phyloP scores from a whole-genome alignment of 2,329 filamentous ascomycete genomes.

The Microascus cirrosus region DNA sequence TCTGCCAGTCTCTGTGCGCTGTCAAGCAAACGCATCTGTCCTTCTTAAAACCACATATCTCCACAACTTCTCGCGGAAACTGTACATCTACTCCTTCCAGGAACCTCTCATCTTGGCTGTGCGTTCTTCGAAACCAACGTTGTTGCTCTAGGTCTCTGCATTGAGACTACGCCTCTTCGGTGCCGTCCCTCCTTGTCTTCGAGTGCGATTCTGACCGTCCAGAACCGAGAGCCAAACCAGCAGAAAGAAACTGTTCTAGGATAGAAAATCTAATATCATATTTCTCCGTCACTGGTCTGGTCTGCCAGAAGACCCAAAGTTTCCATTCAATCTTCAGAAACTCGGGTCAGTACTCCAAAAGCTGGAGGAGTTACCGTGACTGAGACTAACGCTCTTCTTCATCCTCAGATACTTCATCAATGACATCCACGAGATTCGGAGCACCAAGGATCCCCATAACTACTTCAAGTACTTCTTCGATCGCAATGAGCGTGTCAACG shows the following conservation, averaged over 20 bases:
- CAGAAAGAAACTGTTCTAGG: neutral
- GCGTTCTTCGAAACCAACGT: no score
- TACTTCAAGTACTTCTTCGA: conserved; percentile 67
- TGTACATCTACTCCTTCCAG: neutral
- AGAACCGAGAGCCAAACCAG: neutral
- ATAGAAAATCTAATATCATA: conserved; percentile 39
- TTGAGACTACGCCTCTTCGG: neutral
- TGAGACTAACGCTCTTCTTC: neutral
- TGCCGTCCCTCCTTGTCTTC: neutral
- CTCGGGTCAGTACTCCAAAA: conserved; percentile 53
- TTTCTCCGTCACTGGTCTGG: conserved; percentile 60
- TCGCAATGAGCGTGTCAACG: conserved; percentile 67
- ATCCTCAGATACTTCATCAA: conserved; percentile 64
- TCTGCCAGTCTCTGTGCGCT: no score
- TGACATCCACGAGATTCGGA: conserved; percentile 61
- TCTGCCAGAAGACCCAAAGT: conserved; percentile 60
- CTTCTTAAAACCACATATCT: neutral
- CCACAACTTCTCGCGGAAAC: neutral
- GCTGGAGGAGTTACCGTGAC: neutral
- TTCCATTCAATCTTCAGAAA: conserved; percentile 51
- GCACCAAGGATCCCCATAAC: conserved; percentile 51
- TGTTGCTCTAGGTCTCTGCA: no score
- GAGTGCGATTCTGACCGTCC: neutral
- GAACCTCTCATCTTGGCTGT: no score
- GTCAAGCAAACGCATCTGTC: neutral